Evolutionary conservation across 306 rosid genomes (phyloP).

Genomic region (Cucumis melo): DNA sequence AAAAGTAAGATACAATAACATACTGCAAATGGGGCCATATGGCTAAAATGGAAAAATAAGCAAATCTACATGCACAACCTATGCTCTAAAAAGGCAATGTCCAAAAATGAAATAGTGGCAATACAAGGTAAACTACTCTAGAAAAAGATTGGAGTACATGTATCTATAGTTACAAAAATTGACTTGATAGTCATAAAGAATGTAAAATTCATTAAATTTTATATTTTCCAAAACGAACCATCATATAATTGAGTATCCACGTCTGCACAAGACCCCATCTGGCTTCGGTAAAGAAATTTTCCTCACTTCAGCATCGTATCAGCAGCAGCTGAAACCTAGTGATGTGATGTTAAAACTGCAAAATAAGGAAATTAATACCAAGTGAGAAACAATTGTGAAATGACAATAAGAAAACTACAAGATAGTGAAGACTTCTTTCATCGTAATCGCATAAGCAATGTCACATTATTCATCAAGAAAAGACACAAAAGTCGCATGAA

Average conservation of each 20-base stretch:
- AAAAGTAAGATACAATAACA: neutral
- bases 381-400: neutral
- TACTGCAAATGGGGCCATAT: neutral
- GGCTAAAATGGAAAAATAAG: neutral
- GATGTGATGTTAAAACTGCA: conserved; percentile 10
- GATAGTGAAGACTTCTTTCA: neutral
- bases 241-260: neutral
- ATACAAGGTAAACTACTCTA: neutral
- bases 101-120: neutral
- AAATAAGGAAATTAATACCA: neutral
- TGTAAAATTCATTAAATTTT: neutral
- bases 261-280: neutral
- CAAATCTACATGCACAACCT: conserved; percentile 2
- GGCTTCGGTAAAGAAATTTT: neutral
- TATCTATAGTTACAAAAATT: conserved; percentile 9
- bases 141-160: neutral
- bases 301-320: neutral
- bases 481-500: neutral
- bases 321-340: neutral
- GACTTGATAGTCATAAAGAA: conserved; percentile 1
- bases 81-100: neutral
- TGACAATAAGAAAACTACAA: neutral
- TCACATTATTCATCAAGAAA: neutral
- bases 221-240: neutral
- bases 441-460: neutral